phyloP scores from a whole-genome alignment of 371 early-diverging fungal species.

The Dichotomocladium elegans region DNA sequence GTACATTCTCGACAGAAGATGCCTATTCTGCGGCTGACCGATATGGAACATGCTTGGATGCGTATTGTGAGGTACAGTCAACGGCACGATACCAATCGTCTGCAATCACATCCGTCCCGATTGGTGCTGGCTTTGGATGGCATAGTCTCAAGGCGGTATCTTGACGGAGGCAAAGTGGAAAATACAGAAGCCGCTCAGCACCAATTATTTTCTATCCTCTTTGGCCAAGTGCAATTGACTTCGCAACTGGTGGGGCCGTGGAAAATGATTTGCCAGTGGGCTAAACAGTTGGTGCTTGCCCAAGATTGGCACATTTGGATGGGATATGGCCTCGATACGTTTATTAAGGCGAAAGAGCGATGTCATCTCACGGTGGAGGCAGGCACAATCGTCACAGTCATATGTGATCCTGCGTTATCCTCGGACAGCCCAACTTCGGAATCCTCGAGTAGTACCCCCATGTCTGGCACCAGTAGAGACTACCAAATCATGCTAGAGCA shows the following conservation, averaged over 20 bases:
- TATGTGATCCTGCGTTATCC: no score
- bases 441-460: not conserved
- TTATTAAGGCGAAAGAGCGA: slow-evolving; percentile 6
- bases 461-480: not conserved
- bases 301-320: slow-evolving; percentile 17
- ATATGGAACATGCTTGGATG: no score
- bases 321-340: slow-evolving; percentile 18
- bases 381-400: no score
- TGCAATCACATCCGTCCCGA: slow-evolving; percentile 2
- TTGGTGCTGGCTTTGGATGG: slow-evolving; percentile 7
- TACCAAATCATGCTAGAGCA: slow-evolving; percentile 6
- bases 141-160: not conserved
- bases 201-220: slow-evolving; percentile 21
- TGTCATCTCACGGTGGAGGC: not conserved
- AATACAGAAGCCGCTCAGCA: slow-evolving; percentile 16
- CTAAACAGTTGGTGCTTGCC: slow-evolving; percentile 12
- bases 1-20: no score
- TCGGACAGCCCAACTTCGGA: not conserved
- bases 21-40: no score
- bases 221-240: slow-evolving; percentile 34
- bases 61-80: no score
- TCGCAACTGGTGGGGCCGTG: slow-evolving; percentile 20
- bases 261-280: slow-evolving; percentile 33
- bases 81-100: not conserved
- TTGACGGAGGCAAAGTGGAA: slow-evolving; percentile 15